Percentiles rank a stretch among this genome's conserved stretches.
These are phyloP conservation scores for Ambispora gerdemannii DNA, from an alignment of 192 early-diverging fungal genomes.

Conservation along the genomic window DNA sequence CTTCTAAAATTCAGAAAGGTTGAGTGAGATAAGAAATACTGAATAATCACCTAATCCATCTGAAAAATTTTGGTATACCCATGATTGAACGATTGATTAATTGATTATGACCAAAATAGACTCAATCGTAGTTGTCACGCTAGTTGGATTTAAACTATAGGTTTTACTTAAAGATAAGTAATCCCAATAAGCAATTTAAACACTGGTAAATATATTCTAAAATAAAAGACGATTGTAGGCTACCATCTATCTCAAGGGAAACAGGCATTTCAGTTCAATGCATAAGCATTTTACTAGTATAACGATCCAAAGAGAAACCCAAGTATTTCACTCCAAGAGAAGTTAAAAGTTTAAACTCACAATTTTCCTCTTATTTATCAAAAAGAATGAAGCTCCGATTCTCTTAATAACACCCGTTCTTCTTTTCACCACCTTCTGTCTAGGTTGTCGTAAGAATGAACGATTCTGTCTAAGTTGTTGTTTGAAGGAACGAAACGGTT, in stretches of 20 bases:
- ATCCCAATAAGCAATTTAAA: too few relatives aligned
- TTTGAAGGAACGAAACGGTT: too few relatives aligned
- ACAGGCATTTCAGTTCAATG: not conserved
- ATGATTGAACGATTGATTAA: too few relatives aligned
- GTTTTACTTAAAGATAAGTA: too few relatives aligned
- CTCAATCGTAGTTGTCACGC: not conserved
- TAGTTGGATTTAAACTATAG: not conserved
- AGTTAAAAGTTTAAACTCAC: not conserved
- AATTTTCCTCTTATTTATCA: not conserved
- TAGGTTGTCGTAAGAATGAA: not conserved
- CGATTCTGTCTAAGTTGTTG: too few relatives aligned
- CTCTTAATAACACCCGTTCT: not conserved
- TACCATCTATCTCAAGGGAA: not conserved
- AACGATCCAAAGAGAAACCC: not conserved
- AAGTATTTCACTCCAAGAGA: not conserved
- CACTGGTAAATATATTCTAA: too few relatives aligned
- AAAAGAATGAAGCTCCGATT: not conserved
- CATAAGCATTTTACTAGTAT: not conserved
- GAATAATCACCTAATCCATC: constrained; percentile 80
- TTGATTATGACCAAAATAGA: not conserved
- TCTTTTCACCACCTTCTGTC: not conserved
- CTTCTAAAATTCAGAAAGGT: not conserved
- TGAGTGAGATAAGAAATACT: not conserved
- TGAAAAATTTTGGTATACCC: constrained; percentile 93
- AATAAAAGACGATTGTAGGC: not conserved